Percentiles rank a stretch among this genome's conserved stretches.
Evolutionary conservation across 1,139 yeast species (phyloP).

Genomic region (Suhomyces terraborum): DNA sequence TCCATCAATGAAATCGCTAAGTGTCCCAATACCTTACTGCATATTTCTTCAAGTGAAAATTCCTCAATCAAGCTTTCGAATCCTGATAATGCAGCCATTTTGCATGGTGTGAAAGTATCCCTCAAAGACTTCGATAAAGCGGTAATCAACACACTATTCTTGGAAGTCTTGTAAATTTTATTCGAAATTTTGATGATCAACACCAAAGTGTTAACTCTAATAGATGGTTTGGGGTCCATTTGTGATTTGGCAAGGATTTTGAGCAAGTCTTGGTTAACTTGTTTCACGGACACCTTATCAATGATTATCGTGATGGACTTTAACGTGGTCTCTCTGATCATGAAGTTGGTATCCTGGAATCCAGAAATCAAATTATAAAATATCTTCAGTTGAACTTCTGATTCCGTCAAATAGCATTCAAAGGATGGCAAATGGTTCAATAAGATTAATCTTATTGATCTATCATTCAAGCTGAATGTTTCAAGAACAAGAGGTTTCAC

Average conservation of each 20-base stretch:
- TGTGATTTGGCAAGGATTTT: slow-evolving; percentile 85
- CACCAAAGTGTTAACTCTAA: slow-evolving; percentile 82
- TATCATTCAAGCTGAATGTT: slow-evolving; percentile 67
- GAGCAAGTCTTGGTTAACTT: slow-evolving; percentile 81
- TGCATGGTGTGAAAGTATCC: slow-evolving; percentile 77
- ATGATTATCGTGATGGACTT: slow-evolving; percentile 66
- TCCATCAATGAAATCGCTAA: slow-evolving; percentile 85
- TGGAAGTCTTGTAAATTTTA: slow-evolving; percentile 57
- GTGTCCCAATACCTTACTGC: slow-evolving; percentile 81
- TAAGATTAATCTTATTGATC: slow-evolving; percentile 72
- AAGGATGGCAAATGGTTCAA: slow-evolving; percentile 64
- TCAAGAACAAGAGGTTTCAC: slow-evolving; percentile 67
- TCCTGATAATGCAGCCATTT: slow-evolving; percentile 78
- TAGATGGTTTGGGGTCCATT: slow-evolving; percentile 78
- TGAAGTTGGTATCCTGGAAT: slow-evolving; percentile 79
- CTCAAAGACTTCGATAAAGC: slow-evolving; percentile 83
- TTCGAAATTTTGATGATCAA: slow-evolving; percentile 72
- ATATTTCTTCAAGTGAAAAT: slow-evolving; percentile 75
- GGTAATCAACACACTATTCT: slow-evolving; percentile 76
- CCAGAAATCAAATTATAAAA: slow-evolving; percentile 74
- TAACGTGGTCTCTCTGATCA: slow-evolving; percentile 79
- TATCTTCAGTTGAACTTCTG: slow-evolving; percentile 68
- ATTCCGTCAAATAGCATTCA: slow-evolving; percentile 52
- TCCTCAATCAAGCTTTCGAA: slow-evolving; percentile 63
- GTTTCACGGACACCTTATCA: slow-evolving; percentile 73